Evolutionary conservation across 1,284 basidiomycete species (phyloP), one percentile per base, ranked within the genome.

Genomic region (Trametes hirsuta): DNA sequence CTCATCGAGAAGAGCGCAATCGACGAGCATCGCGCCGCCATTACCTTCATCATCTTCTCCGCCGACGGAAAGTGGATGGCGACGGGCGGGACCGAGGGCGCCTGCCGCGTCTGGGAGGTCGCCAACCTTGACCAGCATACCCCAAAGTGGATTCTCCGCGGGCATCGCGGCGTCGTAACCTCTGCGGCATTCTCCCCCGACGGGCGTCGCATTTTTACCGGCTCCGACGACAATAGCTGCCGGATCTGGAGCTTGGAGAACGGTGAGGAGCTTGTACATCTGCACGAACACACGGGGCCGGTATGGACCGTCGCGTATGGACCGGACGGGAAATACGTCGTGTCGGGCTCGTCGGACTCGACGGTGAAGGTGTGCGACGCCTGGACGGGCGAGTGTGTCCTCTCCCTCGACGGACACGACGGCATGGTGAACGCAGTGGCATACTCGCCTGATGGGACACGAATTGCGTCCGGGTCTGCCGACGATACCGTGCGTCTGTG

Each of bases 301-400:
- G 52, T 55, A n/a, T 52, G 41, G 21, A 37, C 36, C 9, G 53
- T 59, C 22, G 55, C 61, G 15, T 65, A 57, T 57, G 61, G 42
- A 8, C 55, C 55, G 9, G 64, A 66, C 53, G 63, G 66, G 11
- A 48, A n/a, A 30, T 35, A 47, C 9, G 47, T 68, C 41, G 60
- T 55, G 14, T 65, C 67, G 10, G 68, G 50, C 2, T 68, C 66
- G 35, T 36, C 45, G 34, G 66, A 68, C 61, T 42, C 46, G 8
- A 62, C 59, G 11, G 48, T 66, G 46, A 47, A 52, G 15, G n/a
- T 66, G 4, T 66, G 65, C 62, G 42, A 53, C 34, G 44, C 55
- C 4, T 30, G 30, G 30, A 30, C 30, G 30, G 30, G 30, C 30
- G 30, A 30, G 30, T 30, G 30, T 30, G 8, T 30, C 8, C 30